Conservation (phyloP, 192 early-diverging fungal species). For the Neocallimastix lanati region DNA sequence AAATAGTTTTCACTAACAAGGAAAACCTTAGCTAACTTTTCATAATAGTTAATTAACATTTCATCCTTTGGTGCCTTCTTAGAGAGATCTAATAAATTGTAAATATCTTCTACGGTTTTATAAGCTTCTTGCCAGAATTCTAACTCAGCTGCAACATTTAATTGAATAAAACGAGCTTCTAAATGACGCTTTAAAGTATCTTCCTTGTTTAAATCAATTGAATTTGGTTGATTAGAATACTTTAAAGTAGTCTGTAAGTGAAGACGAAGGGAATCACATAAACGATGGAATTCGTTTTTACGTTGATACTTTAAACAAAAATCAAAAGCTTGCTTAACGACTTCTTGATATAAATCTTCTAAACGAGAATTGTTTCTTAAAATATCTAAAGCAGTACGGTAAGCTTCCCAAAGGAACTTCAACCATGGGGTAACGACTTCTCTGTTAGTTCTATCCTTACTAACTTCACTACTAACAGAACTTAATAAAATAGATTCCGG, state of each 20-base stretch:
- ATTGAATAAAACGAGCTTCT: conserved; percentile 87
- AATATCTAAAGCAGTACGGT: conserved; percentile 90
- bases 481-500: conserved; percentile 92
- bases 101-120: conserved; percentile 92
- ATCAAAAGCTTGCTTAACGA: conserved; percentile 83
- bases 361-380: conserved; percentile 90
- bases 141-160: conserved; percentile 86
- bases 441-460: conserved; percentile 91
- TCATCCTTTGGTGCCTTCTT: conserved; percentile 82
- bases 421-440: conserved; percentile 97
- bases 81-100: conserved; percentile 60
- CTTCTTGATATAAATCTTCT: conserved; percentile 78
- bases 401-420: conserved; percentile 99
- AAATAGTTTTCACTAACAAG: conserved; percentile 92
- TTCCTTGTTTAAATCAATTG: conserved; percentile 87
- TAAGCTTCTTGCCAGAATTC: conserved; percentile 99
- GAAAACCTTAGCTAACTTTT: conserved; percentile 92
- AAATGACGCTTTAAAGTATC: conserved; percentile 92
- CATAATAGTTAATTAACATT: conserved; percentile 98
- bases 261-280: conserved; percentile 90
- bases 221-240: conserved; percentile 74
- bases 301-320: conserved; percentile 89
- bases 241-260: conserved; percentile 83
- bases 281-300: conserved; percentile 95
- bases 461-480: conserved; percentile 82